phyloP scores from a whole-genome alignment of 495 filamentous ascomycete genomes.

The Xylaria flabelliformis region DNA sequence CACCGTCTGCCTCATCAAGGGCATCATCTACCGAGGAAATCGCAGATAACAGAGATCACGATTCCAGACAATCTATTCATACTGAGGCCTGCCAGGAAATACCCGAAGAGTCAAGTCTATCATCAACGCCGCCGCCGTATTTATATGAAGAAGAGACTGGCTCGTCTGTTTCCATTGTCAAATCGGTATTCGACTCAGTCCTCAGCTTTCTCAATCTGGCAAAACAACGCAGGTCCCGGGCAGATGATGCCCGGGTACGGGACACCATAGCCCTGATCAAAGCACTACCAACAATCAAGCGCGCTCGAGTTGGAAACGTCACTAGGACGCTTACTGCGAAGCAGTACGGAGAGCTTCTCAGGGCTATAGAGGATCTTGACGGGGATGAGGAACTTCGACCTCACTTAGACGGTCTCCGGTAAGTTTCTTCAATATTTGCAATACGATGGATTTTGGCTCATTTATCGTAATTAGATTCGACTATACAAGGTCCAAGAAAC shows the following conservation, averaged over 20 bases:
- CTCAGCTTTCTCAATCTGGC: slow-evolving; percentile 22
- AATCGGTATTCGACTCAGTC: not conserved
- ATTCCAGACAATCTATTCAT: not conserved
- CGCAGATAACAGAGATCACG: not conserved
- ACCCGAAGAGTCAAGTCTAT: not conserved
- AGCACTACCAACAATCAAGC: not conserved
- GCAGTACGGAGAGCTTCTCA: slow-evolving; percentile 11
- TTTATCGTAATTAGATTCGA: not conserved
- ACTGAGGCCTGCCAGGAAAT: not conserved
- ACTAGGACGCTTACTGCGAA: slow-evolving; percentile 2
- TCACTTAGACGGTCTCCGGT: slow-evolving; percentile 11
- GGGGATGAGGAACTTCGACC: slow-evolving; percentile 1
- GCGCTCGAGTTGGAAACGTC: not conserved
- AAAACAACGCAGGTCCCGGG: slow-evolving; percentile 12
- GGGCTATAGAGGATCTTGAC: not conserved
- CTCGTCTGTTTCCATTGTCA: not conserved
- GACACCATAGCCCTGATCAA: slow-evolving; percentile 5
- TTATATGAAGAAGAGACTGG: not conserved
- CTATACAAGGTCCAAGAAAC: slow-evolving; percentile 14
- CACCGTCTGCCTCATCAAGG: slow-evolving; percentile 5
- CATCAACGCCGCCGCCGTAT: not conserved
- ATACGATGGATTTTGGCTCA: not conserved
- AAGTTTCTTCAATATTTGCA: not conserved
- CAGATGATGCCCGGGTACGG: slow-evolving; percentile 1
- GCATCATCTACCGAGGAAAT: not conserved